A percentile compares a stretch with the other conserved stretches of the same genome.
Conservation (phyloP, 805 yeast species). For the Tanozyma kutaoensis region DNA sequence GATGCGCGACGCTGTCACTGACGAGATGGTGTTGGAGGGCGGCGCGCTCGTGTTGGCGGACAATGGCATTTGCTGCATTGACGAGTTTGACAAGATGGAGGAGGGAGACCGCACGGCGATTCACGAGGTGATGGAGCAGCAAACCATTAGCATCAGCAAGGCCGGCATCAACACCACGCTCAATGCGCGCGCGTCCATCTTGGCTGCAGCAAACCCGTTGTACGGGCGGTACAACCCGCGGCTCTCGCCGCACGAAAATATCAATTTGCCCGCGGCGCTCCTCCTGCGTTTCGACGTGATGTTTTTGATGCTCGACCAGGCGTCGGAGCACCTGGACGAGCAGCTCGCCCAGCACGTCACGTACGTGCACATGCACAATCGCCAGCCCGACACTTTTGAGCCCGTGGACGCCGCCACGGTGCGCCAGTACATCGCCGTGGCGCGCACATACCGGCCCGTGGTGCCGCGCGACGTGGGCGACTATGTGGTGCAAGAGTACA, state of each 20-base stretch:
- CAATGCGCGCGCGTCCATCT: slow-evolving; percentile 87
- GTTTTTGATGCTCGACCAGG: slow-evolving; percentile 77
- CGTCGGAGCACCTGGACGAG: slow-evolving; percentile 68
- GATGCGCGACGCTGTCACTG: slow-evolving; percentile 97
- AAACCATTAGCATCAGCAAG: slow-evolving; percentile 91
- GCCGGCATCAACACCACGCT: slow-evolving; percentile 96
- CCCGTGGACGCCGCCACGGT: slow-evolving; percentile 72
- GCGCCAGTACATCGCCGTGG: slow-evolving; percentile 79
- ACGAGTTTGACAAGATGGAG: slow-evolving; percentile 98
- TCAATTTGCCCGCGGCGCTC: slow-evolving; percentile 92
- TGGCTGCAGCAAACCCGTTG: slow-evolving; percentile 98
- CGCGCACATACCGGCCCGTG: slow-evolving; percentile 74
- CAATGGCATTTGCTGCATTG: slow-evolving; percentile 96
- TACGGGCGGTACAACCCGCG: slow-evolving; percentile 90
- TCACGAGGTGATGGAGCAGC: slow-evolving; percentile 99
- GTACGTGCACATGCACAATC: slow-evolving; percentile 86
- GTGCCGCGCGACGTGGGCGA: slow-evolving; percentile 78
- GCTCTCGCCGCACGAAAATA: slow-evolving; percentile 86
- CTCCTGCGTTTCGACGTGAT: slow-evolving; percentile 88
- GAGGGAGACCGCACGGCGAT: slow-evolving; percentile 94
- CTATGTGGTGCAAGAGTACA: slow-evolving; percentile 74
- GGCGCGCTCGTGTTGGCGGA: slow-evolving; percentile 96
- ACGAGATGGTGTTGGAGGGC: slow-evolving; percentile 95
- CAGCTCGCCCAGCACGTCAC: slow-evolving; percentile 89
- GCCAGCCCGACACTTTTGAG: slow-evolving; percentile 66